These are phyloP conservation scores for Biancaea sappan DNA, from an alignment of 306 rosid species.

Conservation along the genomic window DNA sequence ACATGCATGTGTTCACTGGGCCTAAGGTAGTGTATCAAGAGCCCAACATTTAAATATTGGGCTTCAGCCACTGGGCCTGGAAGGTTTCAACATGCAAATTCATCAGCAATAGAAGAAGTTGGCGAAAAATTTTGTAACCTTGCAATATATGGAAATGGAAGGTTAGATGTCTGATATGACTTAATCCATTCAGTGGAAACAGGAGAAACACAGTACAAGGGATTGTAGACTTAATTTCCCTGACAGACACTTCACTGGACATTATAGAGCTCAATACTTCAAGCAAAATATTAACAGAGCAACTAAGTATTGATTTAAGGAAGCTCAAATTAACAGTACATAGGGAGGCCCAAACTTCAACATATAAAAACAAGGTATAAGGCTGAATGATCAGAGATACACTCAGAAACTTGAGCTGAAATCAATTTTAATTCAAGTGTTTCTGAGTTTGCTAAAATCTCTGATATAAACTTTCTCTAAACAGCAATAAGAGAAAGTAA, in stretches of 20 bases:
- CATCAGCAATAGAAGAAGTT: not conserved
- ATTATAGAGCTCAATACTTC: not conserved
- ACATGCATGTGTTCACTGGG: slow-evolving; percentile 72
- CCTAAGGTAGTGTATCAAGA: slow-evolving; percentile 40
- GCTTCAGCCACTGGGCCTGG: too few relatives aligned
- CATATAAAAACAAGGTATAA: not conserved
- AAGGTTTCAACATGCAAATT: slow-evolving; percentile 1
- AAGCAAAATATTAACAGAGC: not conserved
- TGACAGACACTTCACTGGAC: not conserved
- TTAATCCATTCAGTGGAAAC: not conserved
- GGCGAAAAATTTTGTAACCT: not conserved
- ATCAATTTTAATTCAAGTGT: not conserved
- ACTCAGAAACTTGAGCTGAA: not conserved
- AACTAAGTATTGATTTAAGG: not conserved
- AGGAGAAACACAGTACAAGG: not conserved
- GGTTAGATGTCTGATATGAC: not conserved
- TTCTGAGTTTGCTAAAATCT: not conserved
- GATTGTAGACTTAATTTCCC: not conserved
- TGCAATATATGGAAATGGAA: not conserved
- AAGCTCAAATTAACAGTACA: not conserved
- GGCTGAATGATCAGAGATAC: not conserved
- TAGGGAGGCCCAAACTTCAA: not conserved
- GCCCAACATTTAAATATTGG: too few relatives aligned
- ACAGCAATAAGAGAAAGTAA: not conserved
- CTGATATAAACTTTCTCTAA: not conserved